Base-by-base conservation (phyloP, 2,329 filamentous ascomycete species). In the Phaeosphaeriaceae sp. region DNA sequence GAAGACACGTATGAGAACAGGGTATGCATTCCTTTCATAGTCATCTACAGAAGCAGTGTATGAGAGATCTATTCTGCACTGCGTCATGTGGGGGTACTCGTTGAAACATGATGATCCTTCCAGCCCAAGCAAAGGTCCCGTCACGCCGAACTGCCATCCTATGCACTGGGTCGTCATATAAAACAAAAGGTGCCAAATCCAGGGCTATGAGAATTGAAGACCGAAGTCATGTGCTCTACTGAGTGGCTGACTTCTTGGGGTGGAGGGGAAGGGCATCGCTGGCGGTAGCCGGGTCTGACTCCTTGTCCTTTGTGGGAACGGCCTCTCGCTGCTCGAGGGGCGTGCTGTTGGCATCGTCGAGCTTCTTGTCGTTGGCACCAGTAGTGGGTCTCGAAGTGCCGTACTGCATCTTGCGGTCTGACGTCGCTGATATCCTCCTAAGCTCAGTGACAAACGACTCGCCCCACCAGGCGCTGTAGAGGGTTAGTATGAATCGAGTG, bases 381-480 rank as follows among this genome's bases (percentile, higher is more conserved):
- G 58, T 55, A 31, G 62, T 58, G 24, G 46, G 27, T 36, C 56
- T 59, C 21, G 60, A 53, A 11, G 31, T 7, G 3, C 51, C 54
- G 46, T 66, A 69, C 51, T 61, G 63, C 54, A 84, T 66, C 66
- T 84, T 84, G 74, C 80, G 80, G 69, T 84, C 82, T 10, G 80
- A 78, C 46, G 81, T 80, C 56, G 80, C 79, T 19, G 84, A 86
- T 65, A 88, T 86, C 60, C 84, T 82, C 7, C 80, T 87, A 63
- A 98, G 85, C 78, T 97, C 94, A 13, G 87, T 86, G 51, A 97
- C 93, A 75, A 98, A 98, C 65, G 90, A 93, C 76, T 93, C 88
- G 24, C 94, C 94, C 94, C 94, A 98, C 89, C 95, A 97, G 10
- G 93, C 91, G 76, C 92, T 88, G 59, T 31, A 51, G 24, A n/a